These are phyloP conservation scores for Bimuria novae-zelandiae DNA, from an alignment of 2,329 filamentous ascomycete genomes.

Conservation along the genomic window DNA sequence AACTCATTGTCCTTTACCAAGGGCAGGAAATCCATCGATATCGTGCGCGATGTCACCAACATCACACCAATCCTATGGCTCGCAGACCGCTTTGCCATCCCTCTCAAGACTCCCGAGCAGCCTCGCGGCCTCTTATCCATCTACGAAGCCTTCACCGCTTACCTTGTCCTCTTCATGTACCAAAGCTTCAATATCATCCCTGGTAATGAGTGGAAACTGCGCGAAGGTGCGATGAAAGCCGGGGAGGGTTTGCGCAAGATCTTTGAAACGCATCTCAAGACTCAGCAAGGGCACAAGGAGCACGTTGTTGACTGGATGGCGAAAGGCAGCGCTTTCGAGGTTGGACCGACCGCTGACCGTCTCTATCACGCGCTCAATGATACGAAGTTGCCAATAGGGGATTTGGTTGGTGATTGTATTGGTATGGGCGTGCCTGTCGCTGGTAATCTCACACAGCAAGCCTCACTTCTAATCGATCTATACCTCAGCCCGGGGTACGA, in stretches of 20 bases:
- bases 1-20: slow-evolving; percentile 53
- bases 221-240: slow-evolving; percentile 51
- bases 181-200: slow-evolving; percentile 60
- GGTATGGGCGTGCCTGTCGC: slow-evolving; percentile 56
- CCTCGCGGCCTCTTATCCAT: slow-evolving; percentile 60
- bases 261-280: slow-evolving; percentile 68
- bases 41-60: slow-evolving; percentile 71
- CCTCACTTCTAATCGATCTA: slow-evolving; percentile 58
- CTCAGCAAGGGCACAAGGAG: slow-evolving; percentile 58
- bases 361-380: slow-evolving; percentile 56
- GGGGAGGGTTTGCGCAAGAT: slow-evolving; percentile 70
- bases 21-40: slow-evolving; percentile 53
- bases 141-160: slow-evolving; percentile 55
- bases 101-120: slow-evolving; percentile 66
- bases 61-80: slow-evolving; percentile 67
- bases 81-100: slow-evolving; percentile 67
- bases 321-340: slow-evolving; percentile 60
- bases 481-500: slow-evolving; percentile 57
- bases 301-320: slow-evolving; percentile 57
- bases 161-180: slow-evolving; percentile 68
- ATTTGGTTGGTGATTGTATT: slow-evolving; percentile 57
- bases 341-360: slow-evolving; percentile 56
- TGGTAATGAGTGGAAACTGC: slow-evolving; percentile 54
- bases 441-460: slow-evolving; percentile 59
- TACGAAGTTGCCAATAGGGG: slow-evolving; percentile 48